Evolutionary conservation across 2,329 filamentous ascomycete species (phyloP).

Genomic region (Ceratocystis papillata): DNA sequence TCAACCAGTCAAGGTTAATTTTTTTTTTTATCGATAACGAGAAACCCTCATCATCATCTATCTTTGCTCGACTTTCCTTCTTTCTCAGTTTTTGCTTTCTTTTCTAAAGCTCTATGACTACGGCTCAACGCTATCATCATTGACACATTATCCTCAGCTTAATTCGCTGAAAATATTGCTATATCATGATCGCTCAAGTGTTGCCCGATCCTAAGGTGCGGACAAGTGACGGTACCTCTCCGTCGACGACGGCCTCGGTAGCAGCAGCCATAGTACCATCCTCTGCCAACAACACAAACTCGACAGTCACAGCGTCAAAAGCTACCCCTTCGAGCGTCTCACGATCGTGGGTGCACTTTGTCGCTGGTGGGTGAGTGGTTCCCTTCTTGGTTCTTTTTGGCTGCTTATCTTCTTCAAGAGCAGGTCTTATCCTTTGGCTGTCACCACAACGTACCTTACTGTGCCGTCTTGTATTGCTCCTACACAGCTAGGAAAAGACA

Average conservation of each 20-base stretch:
- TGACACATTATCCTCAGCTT: neutral
- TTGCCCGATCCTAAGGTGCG: neutral
- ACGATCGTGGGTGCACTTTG: slow-evolving; percentile 84
- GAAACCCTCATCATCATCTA: neutral
- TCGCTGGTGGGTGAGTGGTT: slow-evolving; percentile 68
- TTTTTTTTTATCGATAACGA: slow-evolving; percentile 11
- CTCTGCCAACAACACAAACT: neutral
- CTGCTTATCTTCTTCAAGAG: neutral
- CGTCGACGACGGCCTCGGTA: slow-evolving; percentile 33
- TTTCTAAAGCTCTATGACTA: neutral
- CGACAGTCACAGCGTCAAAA: neutral
- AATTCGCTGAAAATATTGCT: neutral
- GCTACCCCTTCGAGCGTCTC: slow-evolving; percentile 38
- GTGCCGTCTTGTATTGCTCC: too few relatives aligned
- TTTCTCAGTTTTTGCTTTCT: neutral
- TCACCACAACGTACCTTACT: neutral
- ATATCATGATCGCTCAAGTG: slow-evolving; percentile 2
- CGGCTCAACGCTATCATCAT: neutral
- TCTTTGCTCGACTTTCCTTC: neutral
- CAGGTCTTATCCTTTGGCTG: neutral
- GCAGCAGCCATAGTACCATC: slow-evolving; percentile 32
- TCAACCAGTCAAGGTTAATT: too few relatives aligned
- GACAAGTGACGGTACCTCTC: neutral
- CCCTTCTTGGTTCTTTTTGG: slow-evolving; percentile 3
- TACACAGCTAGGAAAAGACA: neutral